Base-by-base conservation (phyloP, 2,329 filamentous ascomycete genomes). In the Hortaea werneckii region DNA sequence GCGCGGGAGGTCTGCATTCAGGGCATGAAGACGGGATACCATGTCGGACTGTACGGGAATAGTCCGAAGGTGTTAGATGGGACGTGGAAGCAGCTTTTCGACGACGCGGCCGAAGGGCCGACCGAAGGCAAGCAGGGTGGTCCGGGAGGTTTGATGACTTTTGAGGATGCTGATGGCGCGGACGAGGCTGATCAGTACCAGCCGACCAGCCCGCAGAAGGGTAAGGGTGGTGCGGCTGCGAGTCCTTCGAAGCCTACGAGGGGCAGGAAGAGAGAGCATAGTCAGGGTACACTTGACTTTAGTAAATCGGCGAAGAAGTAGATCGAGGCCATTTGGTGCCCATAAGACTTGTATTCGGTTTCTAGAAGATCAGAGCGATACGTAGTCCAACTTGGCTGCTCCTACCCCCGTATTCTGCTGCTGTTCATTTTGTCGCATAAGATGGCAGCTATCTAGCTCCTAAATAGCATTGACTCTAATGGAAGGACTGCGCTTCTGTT, bases 1-100 rank as follows among this genome's bases (percentile, higher is more conserved):
- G 68, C 80, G 53, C 73, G 82, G 43, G 69, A 74, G 5, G 65
- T 77, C 2, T 88, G 85, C 55, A 66, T 88, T 1, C 65, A 75
- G 37, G 78, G 76, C 0, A 80, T 87, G 76, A 87, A 87, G 68
- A 73, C 74, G 40, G 84, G 83, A 0, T 88, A 87, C 60, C 60
- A 69, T 5, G 71, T 83, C 1, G 77, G 78, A 0, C 57, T 88
- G 26, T 74, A 82, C 55, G 84, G 85, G 0, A 71, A 83, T 51
- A 73, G 85, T 58, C 61, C 72, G 5, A 72, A 67, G 54, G 80
- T 85, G 2, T 58, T 79, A 41, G 73, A 84, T 54, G 83, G 83
- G 4, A 76, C 61, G 10, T 78, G 75, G 74, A 70, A 70, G 50
- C 56, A 67, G 53, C 50, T 72, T 13, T 78, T 78, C 48, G 63